Percentiles rank a stretch among this genome's conserved stretches.
Conservation (phyloP, 2,329 filamentous ascomycete genomes). For the Fusarium protoensiforme region DNA sequence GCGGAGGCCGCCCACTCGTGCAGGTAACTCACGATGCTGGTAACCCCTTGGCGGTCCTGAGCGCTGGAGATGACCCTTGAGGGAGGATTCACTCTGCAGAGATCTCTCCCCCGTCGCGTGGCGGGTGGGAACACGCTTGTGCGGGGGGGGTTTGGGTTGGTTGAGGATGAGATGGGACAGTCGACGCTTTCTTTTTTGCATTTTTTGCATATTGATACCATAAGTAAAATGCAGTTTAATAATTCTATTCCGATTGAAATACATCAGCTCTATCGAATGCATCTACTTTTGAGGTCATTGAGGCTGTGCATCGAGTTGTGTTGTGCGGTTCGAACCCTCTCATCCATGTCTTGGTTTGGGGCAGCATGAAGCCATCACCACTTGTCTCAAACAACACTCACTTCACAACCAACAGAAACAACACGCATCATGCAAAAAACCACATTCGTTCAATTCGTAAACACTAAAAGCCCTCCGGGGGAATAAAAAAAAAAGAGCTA, state of each 20-base stretch:
- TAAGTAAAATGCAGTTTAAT: accelerated
- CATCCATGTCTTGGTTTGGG: no score
- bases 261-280: not conserved
- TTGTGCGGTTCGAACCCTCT: slow-evolving; percentile 11
- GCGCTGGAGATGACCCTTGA: slow-evolving; percentile 77
- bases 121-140: slow-evolving; percentile 75
- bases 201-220: slow-evolving; percentile 15
- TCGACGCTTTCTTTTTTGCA: slow-evolving; percentile 56
- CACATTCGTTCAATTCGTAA: slow-evolving; percentile 36
- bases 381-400: not conserved
- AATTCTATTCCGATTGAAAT: not conserved
- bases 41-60: slow-evolving; percentile 61
- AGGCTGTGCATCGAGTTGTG: not conserved
- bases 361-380: slow-evolving; percentile 21
- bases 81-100: slow-evolving; percentile 80
- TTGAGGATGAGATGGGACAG: slow-evolving; percentile 64
- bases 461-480: slow-evolving; percentile 32
- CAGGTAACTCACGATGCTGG: slow-evolving; percentile 74
- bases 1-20: slow-evolving; percentile 74
- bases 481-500: slow-evolving; percentile 34
- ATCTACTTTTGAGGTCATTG: not conserved
- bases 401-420: not conserved
- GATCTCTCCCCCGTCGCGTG: slow-evolving; percentile 76
- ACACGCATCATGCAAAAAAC: not conserved
- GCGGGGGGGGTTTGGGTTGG: slow-evolving; percentile 67